These are phyloP conservation scores for Colletotrichum magnum DNA, from an alignment of 2,329 filamentous ascomycete genomes.

Conservation along the genomic window DNA sequence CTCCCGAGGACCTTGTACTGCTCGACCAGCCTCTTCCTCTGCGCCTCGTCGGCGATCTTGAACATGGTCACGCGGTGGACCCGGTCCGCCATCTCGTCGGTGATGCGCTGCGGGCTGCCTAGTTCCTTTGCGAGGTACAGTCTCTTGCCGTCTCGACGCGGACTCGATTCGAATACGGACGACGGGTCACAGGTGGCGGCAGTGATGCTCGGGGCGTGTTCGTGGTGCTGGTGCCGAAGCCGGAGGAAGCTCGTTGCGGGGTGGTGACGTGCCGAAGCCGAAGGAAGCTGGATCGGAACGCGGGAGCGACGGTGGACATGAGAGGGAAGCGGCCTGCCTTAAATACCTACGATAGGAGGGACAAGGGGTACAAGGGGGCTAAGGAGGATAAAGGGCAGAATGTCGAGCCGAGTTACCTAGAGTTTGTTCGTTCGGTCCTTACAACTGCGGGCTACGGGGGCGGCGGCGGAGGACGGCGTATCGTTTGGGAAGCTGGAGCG, in stretches of 20 bases:
- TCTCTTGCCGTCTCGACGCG: background rate
- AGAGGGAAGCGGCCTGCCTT: background rate
- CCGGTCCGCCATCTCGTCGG: constrained; percentile 56
- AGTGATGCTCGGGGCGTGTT: background rate
- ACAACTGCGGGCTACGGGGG: no score
- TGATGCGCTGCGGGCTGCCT: background rate
- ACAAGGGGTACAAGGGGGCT: background rate
- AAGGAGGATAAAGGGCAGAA: background rate
- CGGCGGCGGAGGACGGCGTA: background rate
- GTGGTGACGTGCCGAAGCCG: constrained; percentile 26
- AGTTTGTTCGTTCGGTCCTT: constrained; percentile 1
- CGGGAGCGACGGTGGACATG: background rate
- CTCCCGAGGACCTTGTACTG: constrained; percentile 59
- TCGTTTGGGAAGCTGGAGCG: constrained; percentile 15
- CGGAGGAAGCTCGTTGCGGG: constrained; percentile 14
- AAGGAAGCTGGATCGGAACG: constrained; percentile 10
- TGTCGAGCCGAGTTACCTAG: constrained; percentile 6
- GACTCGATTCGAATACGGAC: no score
- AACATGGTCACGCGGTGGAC: constrained; percentile 68
- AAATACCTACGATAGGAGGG: background rate
- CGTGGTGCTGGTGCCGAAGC: constrained; percentile 10
- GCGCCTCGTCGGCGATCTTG: constrained; percentile 62
- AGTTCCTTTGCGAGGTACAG: background rate
- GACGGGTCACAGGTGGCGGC: background rate
- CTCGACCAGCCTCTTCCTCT: constrained; percentile 60